A percentile compares a stretch with the other conserved stretches of the same genome.
phyloP scores from a whole-genome alignment of 2,329 filamentous ascomycete genomes.

The Cladosporium sp. region DNA sequence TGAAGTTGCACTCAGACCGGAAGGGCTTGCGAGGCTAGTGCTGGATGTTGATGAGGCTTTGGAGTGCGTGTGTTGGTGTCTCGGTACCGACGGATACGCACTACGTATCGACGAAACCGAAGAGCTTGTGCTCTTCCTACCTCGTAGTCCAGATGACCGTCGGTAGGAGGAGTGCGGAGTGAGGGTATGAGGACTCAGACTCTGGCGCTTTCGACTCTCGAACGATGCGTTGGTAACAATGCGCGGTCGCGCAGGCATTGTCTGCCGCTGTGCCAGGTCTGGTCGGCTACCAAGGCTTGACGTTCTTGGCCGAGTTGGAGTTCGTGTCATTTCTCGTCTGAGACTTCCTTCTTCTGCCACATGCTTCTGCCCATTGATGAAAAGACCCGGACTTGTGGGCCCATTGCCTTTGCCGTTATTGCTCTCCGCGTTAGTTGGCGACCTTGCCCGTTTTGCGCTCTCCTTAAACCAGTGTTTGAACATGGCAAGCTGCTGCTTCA shows the following conservation, averaged over 20 bases:
- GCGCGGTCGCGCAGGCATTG: slow-evolving; percentile 45
- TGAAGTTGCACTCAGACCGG: slow-evolving; percentile 51
- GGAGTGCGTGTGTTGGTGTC: slow-evolving; percentile 77
- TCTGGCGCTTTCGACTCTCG: slow-evolving; percentile 49
- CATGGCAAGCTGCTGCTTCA: slow-evolving; percentile 67
- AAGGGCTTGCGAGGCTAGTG: slow-evolving; percentile 60
- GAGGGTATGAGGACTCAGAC: slow-evolving; percentile 74
- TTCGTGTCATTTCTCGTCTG: slow-evolving; percentile 39
- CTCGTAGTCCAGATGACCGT: slow-evolving; percentile 81
- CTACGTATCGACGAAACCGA: slow-evolving; percentile 91
- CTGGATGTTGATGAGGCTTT: slow-evolving; percentile 94
- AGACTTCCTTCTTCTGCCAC: slow-evolving; percentile 21
- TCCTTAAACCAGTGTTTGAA: slow-evolving; percentile 75
- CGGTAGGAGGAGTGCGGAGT: slow-evolving; percentile 87
- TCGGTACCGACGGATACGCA: slow-evolving; percentile 71
- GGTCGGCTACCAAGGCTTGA: slow-evolving; percentile 41
- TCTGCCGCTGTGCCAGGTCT: slow-evolving; percentile 42
- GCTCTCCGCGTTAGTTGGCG: slow-evolving; percentile 45
- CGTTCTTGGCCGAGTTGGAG: slow-evolving; percentile 39
- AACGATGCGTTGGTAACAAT: slow-evolving; percentile 46
- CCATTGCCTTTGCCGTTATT: slow-evolving; percentile 27
- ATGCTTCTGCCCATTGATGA: slow-evolving; percentile 22
- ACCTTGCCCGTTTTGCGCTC: slow-evolving; percentile 61
- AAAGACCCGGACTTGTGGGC: slow-evolving; percentile 22
- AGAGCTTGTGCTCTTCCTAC: slow-evolving; percentile 92